phyloP scores from a whole-genome alignment of 495 filamentous ascomycete species.

The Tuber brumale region DNA sequence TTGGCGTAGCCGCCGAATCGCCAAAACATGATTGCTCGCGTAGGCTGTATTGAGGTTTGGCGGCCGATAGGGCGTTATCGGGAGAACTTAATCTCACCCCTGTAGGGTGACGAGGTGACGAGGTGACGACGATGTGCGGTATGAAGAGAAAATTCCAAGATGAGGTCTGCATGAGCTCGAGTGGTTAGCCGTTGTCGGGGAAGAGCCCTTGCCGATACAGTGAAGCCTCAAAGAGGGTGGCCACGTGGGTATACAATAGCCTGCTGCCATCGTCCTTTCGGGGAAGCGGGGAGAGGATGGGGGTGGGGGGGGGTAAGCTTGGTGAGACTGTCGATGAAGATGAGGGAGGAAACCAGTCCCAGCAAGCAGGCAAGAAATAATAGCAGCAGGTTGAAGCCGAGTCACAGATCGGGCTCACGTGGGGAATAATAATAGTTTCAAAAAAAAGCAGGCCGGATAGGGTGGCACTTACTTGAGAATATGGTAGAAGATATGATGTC shows the following conservation, averaged over 20 bases:
- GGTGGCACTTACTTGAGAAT: background rate
- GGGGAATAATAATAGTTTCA: background rate
- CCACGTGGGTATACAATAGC: background rate
- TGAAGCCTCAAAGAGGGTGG: background rate
- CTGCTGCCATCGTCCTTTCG: constrained; percentile 10
- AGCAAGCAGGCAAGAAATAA: constrained; percentile 14
- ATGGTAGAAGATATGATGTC: background rate
- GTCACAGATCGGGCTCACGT: background rate
- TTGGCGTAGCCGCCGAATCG: constrained; percentile 97
- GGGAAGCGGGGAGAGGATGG: constrained; percentile 19
- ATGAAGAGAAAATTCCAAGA: constrained; percentile 18
- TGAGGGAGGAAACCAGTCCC: constrained; percentile 9
- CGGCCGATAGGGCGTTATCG: constrained; percentile 33
- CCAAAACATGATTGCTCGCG: constrained; percentile 76
- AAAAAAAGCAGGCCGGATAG: background rate
- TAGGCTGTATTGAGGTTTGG: constrained; percentile 21
- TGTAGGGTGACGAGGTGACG: constrained; percentile 20
- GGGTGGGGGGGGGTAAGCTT: constrained; percentile 7
- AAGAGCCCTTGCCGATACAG: constrained; percentile 11
- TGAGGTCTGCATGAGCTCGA: constrained; percentile 37
- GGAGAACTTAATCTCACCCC: constrained; percentile 35
- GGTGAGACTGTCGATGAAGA: constrained; percentile 23
- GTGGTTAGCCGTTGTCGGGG: constrained; percentile 30
- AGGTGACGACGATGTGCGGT: constrained; percentile 17
- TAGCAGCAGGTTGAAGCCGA: background rate